These are phyloP conservation scores for Pseudogymnoascus sp. DNA, from an alignment of 2,329 filamentous ascomycete species.

Conservation along the genomic window DNA sequence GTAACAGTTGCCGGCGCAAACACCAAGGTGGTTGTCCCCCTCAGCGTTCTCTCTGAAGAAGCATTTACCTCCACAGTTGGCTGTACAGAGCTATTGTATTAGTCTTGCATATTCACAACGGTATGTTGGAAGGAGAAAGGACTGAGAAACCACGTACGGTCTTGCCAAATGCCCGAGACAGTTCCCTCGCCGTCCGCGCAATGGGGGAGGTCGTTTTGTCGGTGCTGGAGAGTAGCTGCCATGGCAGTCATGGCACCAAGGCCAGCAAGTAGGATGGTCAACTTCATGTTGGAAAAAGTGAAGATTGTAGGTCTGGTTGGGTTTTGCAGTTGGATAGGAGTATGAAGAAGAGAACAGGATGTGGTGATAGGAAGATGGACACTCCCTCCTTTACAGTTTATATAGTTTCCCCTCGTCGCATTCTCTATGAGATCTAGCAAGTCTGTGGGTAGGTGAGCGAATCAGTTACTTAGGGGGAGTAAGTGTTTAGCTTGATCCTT, in stretches of 20 bases:
- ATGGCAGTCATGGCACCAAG: neutral
- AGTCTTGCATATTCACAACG: neutral
- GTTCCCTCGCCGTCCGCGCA: neutral
- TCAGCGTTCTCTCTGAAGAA: neutral
- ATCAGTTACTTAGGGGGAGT: neutral
- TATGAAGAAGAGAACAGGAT: neutral
- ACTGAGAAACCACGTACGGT: neutral
- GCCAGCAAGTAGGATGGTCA: neutral
- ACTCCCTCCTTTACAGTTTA: neutral
- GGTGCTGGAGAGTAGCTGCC: neutral
- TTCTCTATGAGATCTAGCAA: neutral
- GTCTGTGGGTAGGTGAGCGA: neutral
- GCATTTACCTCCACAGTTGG: neutral
- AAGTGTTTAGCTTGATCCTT: neutral
- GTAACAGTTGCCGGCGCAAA: neutral
- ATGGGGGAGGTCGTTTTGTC: neutral
- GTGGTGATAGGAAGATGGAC: neutral
- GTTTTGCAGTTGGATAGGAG: neutral
- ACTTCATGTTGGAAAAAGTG: neutral
- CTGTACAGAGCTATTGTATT: neutral
- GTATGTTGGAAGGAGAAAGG: neutral
- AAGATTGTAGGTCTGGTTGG: neutral
- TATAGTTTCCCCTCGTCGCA: neutral
- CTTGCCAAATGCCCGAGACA: neutral
- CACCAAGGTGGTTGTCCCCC: neutral